Evolutionary conservation across 2,329 filamentous ascomycete species (phyloP), one percentile per base, ranked within the genome.

Genomic region (Colletotrichum limetticola): DNA sequence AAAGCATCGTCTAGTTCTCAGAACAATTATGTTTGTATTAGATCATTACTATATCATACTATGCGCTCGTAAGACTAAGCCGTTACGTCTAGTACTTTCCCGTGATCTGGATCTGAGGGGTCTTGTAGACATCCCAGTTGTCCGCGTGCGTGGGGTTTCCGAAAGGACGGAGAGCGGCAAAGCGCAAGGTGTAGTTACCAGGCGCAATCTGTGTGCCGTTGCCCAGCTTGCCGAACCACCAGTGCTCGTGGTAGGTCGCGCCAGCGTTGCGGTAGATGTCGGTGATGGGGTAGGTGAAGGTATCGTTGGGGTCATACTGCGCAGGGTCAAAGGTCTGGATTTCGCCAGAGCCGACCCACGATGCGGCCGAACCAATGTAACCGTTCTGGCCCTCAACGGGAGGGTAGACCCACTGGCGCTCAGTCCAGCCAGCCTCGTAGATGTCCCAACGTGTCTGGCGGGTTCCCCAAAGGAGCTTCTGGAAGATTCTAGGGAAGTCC

Each of bases 171-270:
- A 86, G 75, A 1, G 83, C 82, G 2, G 83, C 84, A 53, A 85
- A 83, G 9, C 84, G 83, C 75, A 85, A 81, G 3, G 72, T 83
- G 71, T 86, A 86, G 46, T 82, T 81, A 1, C 84, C 84, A 3
- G 83, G 80, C 6, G 78, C 77, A 61, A 86, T 85, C 66, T 81
- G 80, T 3, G 81, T 81, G 4, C 83, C 84, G 71, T 85, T 84
- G n/a, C 83, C 81, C 16, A 85, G 80, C 71, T 83, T 83, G 8
- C 84, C 84, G 30, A 85, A 84, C 84, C 84, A 86, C 80, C 82
- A 85, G 67, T 76, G 79, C 55, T 67, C 74, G 32, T 68, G 12
- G 35, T 69, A 70, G 2, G 55, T 64, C 9, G 52, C 57, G 56
- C 61, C 72, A 9, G 69, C 68, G 55, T 75, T 77, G 42, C 77